Percentiles rank a stretch among this genome's conserved stretches.
These are phyloP conservation scores for Bjerkandera adusta DNA, from an alignment of 1,284 basidiomycete genomes.

Conservation along the genomic window DNA sequence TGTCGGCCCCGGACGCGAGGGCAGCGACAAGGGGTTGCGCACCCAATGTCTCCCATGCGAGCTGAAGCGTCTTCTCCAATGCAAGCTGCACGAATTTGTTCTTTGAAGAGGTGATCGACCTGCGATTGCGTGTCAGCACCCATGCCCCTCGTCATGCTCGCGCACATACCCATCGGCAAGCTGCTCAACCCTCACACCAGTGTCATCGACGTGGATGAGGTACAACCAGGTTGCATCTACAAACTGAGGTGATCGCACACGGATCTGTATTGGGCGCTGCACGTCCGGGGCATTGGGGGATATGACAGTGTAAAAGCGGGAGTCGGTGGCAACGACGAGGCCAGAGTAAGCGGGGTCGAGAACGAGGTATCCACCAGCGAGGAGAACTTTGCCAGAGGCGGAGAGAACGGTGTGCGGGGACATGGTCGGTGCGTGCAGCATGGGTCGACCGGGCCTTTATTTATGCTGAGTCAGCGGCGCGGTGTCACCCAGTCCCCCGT, in stretches of 20 bases:
- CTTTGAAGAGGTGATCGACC: slow-evolving; percentile 30
- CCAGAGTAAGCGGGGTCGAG: slow-evolving; percentile 84
- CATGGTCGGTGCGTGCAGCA: no score
- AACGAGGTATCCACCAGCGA: slow-evolving; percentile 94
- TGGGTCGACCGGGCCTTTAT: no score
- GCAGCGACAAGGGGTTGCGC: slow-evolving; percentile 40
- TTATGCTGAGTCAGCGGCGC: no score
- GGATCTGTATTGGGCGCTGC: slow-evolving; percentile 42
- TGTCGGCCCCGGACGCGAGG: slow-evolving; percentile 58
- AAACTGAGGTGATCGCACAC: slow-evolving; percentile 92
- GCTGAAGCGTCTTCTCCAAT: slow-evolving; percentile 70
- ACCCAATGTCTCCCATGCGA: slow-evolving; percentile 61
- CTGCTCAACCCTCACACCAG: slow-evolving; percentile 44
- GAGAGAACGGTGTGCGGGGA: slow-evolving; percentile 65
- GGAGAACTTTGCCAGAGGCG: slow-evolving; percentile 92
- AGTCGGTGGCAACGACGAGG: slow-evolving; percentile 86
- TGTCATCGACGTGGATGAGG: slow-evolving; percentile 42
- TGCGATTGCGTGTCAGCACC: no score
- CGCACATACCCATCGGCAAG: slow-evolving; percentile 31
- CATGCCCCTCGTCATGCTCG: slow-evolving; percentile 28
- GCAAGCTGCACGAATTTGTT: slow-evolving; percentile 96
- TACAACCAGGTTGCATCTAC: slow-evolving; percentile 79
- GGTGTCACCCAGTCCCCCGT: no score
- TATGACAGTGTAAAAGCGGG: slow-evolving; percentile 87
- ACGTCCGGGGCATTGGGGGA: slow-evolving; percentile 23